Conservation (phyloP, 2,329 filamentous ascomycete genomes). For the Paradendryphiella salina region DNA sequence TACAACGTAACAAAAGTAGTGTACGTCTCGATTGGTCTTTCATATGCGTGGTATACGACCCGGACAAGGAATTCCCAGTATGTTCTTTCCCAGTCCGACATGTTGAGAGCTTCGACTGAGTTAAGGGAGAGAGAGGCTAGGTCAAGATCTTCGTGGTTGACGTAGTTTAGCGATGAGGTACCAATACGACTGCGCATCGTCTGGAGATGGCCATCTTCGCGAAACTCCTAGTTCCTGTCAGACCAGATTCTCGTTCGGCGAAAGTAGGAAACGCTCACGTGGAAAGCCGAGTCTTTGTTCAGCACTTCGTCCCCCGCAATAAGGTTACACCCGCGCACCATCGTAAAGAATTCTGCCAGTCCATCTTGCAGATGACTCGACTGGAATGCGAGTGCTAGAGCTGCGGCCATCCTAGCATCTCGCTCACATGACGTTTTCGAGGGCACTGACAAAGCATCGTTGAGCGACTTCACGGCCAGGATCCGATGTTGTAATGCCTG, state of each 20-base stretch:
- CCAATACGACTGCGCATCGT: slow-evolving; percentile 37
- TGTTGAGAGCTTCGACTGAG: slow-evolving; percentile 29
- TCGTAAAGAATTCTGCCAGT: slow-evolving; percentile 44
- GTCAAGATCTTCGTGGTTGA: slow-evolving; percentile 38
- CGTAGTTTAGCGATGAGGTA: slow-evolving; percentile 17
- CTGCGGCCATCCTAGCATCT: slow-evolving; percentile 46
- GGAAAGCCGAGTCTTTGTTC: slow-evolving; percentile 33
- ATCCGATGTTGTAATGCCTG: slow-evolving; percentile 67
- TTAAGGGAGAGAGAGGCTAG: slow-evolving; percentile 36
- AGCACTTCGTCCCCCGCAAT: slow-evolving; percentile 35
- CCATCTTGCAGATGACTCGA: slow-evolving; percentile 46
- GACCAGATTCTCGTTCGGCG: not conserved
- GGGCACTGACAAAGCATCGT: slow-evolving; percentile 44
- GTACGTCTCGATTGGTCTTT: slow-evolving; percentile 44
- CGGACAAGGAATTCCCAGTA: slow-evolving; percentile 35
- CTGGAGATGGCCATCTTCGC: slow-evolving; percentile 39
- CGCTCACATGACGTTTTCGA: slow-evolving; percentile 38
- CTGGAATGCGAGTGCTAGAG: slow-evolving; percentile 45
- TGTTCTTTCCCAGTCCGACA: slow-evolving; percentile 34
- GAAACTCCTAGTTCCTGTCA: slow-evolving; percentile 27
- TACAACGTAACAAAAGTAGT: slow-evolving; percentile 50
- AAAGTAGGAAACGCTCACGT: slow-evolving; percentile 22
- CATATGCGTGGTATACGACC: slow-evolving; percentile 37
- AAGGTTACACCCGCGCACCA: slow-evolving; percentile 45
- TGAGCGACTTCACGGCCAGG: slow-evolving; percentile 61